These are phyloP conservation scores for Gigaspora rosea DNA, from an alignment of 192 early-diverging fungal species.

Conservation along the genomic window DNA sequence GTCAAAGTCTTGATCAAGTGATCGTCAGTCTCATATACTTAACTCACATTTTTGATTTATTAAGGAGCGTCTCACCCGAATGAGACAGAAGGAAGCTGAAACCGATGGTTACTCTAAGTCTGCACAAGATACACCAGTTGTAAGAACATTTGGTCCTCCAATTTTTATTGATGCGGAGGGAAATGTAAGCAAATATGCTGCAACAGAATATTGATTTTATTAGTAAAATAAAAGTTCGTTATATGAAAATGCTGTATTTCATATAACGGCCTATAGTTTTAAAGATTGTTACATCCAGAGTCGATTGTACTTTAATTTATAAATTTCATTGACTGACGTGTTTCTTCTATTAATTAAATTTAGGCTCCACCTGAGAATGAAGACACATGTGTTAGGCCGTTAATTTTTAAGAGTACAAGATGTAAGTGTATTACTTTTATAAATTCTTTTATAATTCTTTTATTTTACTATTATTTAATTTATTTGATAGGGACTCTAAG, in stretches of 20 bases:
- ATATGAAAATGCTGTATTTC: too few species aligned
- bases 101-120: background rate
- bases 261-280: too few species aligned
- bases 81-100: background rate
- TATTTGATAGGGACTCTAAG: background rate
- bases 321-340: background rate
- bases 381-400: conserved; percentile 23
- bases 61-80: background rate
- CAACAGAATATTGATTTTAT: background rate
- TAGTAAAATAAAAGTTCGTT: background rate
- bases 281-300: background rate
- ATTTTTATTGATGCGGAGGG: background rate
- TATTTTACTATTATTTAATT: conserved; percentile 3
- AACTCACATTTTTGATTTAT: background rate
- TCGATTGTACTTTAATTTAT: background rate
- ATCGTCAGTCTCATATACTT: background rate
- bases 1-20: background rate
- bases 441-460: conserved; percentile 28
- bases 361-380: conserved; percentile 37
- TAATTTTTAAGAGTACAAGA: conserved; percentile 29
- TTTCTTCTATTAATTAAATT: background rate
- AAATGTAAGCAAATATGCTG: background rate
- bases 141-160: background rate
- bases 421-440: conserved; percentile 26
- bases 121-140: background rate